phyloP scores from a whole-genome alignment of 2,329 filamentous ascomycete genomes.

The Penicillium sp. region DNA sequence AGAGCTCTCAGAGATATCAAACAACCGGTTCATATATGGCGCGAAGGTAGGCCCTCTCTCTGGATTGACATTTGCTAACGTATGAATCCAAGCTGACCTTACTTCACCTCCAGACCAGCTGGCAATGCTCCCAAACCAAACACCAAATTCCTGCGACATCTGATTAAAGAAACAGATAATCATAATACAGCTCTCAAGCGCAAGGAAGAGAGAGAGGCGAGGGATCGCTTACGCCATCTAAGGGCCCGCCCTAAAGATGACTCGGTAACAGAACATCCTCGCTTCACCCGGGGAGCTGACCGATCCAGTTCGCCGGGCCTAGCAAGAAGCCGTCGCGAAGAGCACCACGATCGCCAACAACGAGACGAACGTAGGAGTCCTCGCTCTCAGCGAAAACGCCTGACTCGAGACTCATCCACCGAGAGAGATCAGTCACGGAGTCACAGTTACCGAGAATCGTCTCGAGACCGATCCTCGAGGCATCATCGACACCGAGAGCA shows the following conservation, averaged over 20 bases:
- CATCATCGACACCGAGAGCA: slow-evolving; percentile 19
- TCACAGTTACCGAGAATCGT: slow-evolving; percentile 30
- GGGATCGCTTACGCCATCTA: slow-evolving; percentile 68
- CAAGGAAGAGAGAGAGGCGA: slow-evolving; percentile 80
- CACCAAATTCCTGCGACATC: slow-evolving; percentile 82
- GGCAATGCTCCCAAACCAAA: slow-evolving; percentile 82
- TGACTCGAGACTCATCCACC: slow-evolving; percentile 33
- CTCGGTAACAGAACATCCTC: slow-evolving; percentile 32
- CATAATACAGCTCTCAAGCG: slow-evolving; percentile 87
- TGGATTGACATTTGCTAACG: neutral
- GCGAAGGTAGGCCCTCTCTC: slow-evolving; percentile 50
- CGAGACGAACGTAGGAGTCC: slow-evolving; percentile 25
- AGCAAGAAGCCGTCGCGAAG: slow-evolving; percentile 29
- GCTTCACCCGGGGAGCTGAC: slow-evolving; percentile 40
- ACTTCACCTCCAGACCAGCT: slow-evolving; percentile 55
- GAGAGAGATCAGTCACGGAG: slow-evolving; percentile 32
- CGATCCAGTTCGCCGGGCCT: slow-evolving; percentile 26
- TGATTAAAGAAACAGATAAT: slow-evolving; percentile 82
- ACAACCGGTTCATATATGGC: slow-evolving; percentile 68
- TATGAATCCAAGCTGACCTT: slow-evolving; percentile 6
- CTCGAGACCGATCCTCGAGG: slow-evolving; percentile 24
- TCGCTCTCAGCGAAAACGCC: slow-evolving; percentile 27
- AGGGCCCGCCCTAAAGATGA: slow-evolving; percentile 41
- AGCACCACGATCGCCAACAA: slow-evolving; percentile 4
- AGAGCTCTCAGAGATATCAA: slow-evolving; percentile 73